Conservation (phyloP, 2,329 filamentous ascomycete genomes). For the Lojkania enalia region DNA sequence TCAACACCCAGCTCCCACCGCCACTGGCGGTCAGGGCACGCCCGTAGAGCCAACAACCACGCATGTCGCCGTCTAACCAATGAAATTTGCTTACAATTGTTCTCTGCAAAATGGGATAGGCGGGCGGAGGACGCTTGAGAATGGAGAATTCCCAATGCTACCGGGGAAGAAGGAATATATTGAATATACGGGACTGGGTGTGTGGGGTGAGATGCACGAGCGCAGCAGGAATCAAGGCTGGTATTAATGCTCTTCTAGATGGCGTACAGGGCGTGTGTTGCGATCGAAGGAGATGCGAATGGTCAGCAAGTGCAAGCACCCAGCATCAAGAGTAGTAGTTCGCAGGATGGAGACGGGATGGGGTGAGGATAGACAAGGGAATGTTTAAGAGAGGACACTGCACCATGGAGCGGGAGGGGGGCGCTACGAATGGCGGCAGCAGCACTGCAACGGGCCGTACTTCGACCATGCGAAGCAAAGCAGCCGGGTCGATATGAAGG, state of each 20-base stretch:
- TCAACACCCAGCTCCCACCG: too few relatives aligned
- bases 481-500: constrained; percentile 31
- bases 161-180: too few relatives aligned
- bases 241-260: constrained; percentile 20
- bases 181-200: too few relatives aligned
- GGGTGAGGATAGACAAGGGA: constrained; percentile 30
- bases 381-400: constrained; percentile 26
- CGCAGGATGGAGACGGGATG: constrained; percentile 27
- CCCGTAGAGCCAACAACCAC: too few relatives aligned
- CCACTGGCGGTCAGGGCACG: too few relatives aligned
- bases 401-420: constrained; percentile 28
- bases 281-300: constrained; percentile 16
- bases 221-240: constrained; percentile 12
- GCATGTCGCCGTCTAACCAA: too few relatives aligned
- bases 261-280: constrained; percentile 26
- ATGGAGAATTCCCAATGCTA: too few relatives aligned
- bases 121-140: too few relatives aligned
- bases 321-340: too few relatives aligned
- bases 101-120: too few relatives aligned
- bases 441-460: constrained; percentile 47
- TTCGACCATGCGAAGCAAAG: constrained; percentile 37
- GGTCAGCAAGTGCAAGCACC: constrained; percentile 34
- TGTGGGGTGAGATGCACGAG: too few relatives aligned
- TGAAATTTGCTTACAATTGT: too few relatives aligned
- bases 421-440: constrained; percentile 38